Evolutionary conservation across 371 early-diverging fungal species (phyloP).

Genomic region (Mortierella sp.): DNA sequence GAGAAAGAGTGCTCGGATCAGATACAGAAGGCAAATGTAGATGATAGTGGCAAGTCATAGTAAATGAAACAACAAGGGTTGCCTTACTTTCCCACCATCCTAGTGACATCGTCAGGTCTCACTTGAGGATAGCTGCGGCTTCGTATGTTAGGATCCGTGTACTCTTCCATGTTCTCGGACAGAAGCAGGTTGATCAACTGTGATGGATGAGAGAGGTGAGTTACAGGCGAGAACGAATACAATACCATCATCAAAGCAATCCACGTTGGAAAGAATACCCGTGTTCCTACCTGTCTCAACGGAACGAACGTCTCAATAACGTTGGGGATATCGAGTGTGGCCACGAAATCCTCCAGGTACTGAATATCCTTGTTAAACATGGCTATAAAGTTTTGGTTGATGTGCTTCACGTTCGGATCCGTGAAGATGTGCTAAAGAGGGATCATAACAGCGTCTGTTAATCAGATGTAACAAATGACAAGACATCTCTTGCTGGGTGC

Average conservation of each 20-base stretch:
- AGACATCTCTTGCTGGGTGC: no score
- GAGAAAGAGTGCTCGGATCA: not conserved
- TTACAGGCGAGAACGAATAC: no score
- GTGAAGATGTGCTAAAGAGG: constrained; percentile 64
- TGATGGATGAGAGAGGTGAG: not conserved
- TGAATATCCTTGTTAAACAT: constrained; percentile 78
- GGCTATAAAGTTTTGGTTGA: constrained; percentile 72
- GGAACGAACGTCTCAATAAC: constrained; percentile 78
- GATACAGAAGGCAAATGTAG: not conserved
- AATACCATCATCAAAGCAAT: no score
- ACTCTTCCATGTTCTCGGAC: constrained; percentile 81
- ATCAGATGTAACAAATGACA: no score
- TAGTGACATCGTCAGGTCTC: constrained; percentile 68
- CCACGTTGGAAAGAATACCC: no score
- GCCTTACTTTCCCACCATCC: constrained; percentile 87
- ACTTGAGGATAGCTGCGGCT: constrained; percentile 73
- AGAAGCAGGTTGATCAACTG: constrained; percentile 71
- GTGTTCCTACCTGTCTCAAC: constrained; percentile 72
- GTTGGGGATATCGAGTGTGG: constrained; percentile 71
- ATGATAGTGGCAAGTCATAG: no score
- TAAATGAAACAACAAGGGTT: not conserved
- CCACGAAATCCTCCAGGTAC: constrained; percentile 80
- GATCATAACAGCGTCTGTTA: constrained; percentile 8
- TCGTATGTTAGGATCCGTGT: constrained; percentile 67
- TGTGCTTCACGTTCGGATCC: constrained; percentile 68